Evolutionary conservation across 257 asterid genomes (phyloP).

Genomic region (Nicotiana attenuata): DNA sequence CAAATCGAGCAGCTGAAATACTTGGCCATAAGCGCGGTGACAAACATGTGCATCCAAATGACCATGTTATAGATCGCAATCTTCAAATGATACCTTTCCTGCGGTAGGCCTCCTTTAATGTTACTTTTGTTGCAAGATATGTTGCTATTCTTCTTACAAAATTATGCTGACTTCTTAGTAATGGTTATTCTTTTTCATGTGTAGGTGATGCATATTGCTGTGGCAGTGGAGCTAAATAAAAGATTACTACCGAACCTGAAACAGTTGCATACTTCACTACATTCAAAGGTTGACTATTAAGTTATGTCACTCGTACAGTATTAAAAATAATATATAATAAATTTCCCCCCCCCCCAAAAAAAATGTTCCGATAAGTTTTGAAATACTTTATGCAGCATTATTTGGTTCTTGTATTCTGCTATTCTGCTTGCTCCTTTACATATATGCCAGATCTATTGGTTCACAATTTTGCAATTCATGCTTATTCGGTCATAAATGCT

Average conservation of each 20-base stretch:
- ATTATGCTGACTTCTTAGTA: not conserved
- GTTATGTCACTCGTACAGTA: not conserved
- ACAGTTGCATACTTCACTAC: slow-evolving; percentile 69
- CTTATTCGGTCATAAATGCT: not conserved
- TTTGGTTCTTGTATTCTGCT: not conserved
- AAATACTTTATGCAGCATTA: not conserved
- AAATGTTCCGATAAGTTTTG: not conserved
- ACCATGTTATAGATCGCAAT: slow-evolving; percentile 95
- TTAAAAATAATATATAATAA: not conserved
- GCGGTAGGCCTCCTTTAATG: slow-evolving; percentile 54
- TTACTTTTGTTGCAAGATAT: slow-evolving; percentile 12
- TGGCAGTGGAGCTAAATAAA: slow-evolving; percentile 79
- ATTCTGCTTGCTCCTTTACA: not conserved
- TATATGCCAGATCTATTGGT: not conserved
- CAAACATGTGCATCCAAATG: slow-evolving; percentile 91
- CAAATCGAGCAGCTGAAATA: slow-evolving; percentile 96
- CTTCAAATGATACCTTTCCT: slow-evolving; percentile 97
- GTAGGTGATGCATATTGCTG: slow-evolving; percentile 99
- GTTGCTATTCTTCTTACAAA: not conserved
- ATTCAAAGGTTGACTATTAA: slow-evolving; percentile 58
- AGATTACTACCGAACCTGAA: slow-evolving; percentile 77
- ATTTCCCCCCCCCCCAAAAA: not conserved
- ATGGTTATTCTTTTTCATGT: slow-evolving; percentile 13
- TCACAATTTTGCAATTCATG: not conserved
- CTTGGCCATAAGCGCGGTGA: slow-evolving; percentile 90